A percentile compares a stretch with the other conserved stretches of the same genome.
Evolutionary conservation across 169 alveolate genomes (phyloP).

Genomic region (Eimeria praecox): DNA sequence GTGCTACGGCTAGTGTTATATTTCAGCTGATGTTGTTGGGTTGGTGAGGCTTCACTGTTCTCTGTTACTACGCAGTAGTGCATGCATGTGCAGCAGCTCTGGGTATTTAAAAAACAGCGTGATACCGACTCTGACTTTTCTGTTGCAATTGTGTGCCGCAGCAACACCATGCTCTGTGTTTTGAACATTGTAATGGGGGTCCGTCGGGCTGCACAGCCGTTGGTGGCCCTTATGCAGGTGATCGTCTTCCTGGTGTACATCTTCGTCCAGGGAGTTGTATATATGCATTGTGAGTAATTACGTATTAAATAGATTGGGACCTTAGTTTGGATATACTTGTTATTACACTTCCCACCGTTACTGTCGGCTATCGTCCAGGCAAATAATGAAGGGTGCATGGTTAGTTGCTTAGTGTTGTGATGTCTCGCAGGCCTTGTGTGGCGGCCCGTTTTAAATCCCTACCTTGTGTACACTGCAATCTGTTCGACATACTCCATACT

Average conservation of each 20-base stretch:
- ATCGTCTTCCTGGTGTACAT: constrained; percentile 57
- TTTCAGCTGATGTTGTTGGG: constrained; percentile 44
- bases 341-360: too few species aligned
- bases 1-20: constrained; percentile 22
- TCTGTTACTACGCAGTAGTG: not conserved
- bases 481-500: constrained; percentile 72
- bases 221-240: constrained; percentile 60
- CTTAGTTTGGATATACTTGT: not conserved
- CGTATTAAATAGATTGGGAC: not conserved
- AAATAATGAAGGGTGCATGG: too few species aligned
- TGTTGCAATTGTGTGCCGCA: not conserved
- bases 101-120: not conserved
- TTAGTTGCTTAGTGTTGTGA: not conserved
- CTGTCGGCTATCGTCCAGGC: too few species aligned
- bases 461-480: constrained; percentile 59
- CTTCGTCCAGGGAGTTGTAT: constrained; percentile 70
- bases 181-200: constrained; percentile 68
- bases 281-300: constrained; percentile 26
- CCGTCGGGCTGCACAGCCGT: constrained; percentile 42
- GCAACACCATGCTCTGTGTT: constrained; percentile 57
- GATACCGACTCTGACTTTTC: not conserved
- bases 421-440: constrained; percentile 63
- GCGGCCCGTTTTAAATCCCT: constrained; percentile 71
- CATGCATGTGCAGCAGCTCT: not conserved
- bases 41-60: constrained; percentile 7